These are phyloP conservation scores for Larix sibirica DNA, from an alignment of 83 land plant species.

Conservation along the genomic window DNA sequence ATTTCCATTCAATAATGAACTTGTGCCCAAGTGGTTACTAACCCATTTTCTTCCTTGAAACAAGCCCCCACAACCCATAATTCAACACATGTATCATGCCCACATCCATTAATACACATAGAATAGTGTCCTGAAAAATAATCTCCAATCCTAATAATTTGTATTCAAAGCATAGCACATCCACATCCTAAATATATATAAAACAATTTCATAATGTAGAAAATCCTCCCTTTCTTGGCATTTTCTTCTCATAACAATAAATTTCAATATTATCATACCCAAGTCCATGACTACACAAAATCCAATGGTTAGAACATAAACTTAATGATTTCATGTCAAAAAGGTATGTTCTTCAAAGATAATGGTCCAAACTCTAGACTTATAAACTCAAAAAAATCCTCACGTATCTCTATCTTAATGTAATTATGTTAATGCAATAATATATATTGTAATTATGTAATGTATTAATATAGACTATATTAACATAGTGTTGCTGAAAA, in stretches of 20 bases:
- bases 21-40: not conserved
- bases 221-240: not conserved
- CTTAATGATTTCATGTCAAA: not conserved
- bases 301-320: not conserved
- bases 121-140: not conserved
- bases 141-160: not conserved
- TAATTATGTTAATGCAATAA: no score
- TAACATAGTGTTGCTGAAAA: no score
- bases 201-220: not conserved
- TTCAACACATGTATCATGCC: not conserved
- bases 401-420: no score
- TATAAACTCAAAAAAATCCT: no score
- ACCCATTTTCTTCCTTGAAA: constrained; percentile 2
- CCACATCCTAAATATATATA: not conserved
- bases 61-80: not conserved
- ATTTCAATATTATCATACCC: not conserved
- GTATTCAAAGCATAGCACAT: not conserved
- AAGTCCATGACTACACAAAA: not conserved
- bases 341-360: not conserved
- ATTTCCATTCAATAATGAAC: no score
- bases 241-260: not conserved
- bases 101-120: not conserved
- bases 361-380: no score
- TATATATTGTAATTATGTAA: no score
- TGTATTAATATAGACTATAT: no score